A percentile compares a stretch with the other conserved stretches of the same genome.
Conservation (phyloP, 768 basidiomycete species). For the Cyclocybe cylindracea region DNA sequence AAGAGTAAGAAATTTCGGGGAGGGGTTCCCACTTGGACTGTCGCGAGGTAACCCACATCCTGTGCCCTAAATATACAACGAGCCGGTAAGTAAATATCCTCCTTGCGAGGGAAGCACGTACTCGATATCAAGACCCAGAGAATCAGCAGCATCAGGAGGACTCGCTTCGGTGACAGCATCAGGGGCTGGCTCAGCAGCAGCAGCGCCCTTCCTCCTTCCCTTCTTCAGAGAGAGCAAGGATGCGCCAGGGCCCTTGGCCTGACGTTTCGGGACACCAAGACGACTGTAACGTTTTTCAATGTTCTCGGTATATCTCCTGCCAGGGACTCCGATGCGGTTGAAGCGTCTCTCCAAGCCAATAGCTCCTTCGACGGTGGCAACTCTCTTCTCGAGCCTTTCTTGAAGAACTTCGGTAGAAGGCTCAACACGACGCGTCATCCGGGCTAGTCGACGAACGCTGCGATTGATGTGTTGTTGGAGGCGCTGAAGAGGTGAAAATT, state of each 20-base stretch:
- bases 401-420: constrained; percentile 49
- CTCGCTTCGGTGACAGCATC: constrained; percentile 28
- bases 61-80: constrained; percentile 28
- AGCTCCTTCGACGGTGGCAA: constrained; percentile 22
- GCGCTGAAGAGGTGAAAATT: constrained; percentile 37
- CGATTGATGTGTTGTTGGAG: constrained; percentile 72
- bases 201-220: constrained; percentile 3
- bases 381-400: constrained; percentile 34
- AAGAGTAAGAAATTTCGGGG: constrained; percentile 55
- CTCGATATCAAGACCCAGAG: constrained; percentile 74
- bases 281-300: constrained; percentile 29
- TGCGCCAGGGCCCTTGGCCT: constrained; percentile 3
- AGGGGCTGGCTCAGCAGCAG: neutral
- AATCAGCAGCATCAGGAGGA: constrained; percentile 41
- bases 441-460: constrained; percentile 61
- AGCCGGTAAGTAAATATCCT: neutral
- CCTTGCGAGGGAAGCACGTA: constrained; percentile 29
- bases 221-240: constrained; percentile 4
- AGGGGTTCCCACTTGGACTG: constrained; percentile 68
- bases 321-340: constrained; percentile 23
- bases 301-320: constrained; percentile 1
- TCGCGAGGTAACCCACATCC: constrained; percentile 56
- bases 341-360: constrained; percentile 28
- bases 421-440: constrained; percentile 60
- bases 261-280: constrained; percentile 18